Evolutionary conservation across 805 yeast species (phyloP).

Genomic region (Cyberlindnera amylophila): DNA sequence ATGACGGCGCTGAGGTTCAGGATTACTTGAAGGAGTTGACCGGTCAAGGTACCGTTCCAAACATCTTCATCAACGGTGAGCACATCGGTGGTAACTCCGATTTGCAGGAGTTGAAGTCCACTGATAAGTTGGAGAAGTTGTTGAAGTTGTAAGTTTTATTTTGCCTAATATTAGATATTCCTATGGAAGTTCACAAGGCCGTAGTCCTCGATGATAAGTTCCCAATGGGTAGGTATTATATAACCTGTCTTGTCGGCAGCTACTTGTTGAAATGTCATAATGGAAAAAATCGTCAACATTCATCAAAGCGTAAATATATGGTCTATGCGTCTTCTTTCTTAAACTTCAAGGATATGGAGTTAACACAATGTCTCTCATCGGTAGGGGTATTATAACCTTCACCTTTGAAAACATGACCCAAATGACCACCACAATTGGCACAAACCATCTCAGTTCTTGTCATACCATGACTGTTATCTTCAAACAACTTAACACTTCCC

Average conservation of each 20-base stretch:
- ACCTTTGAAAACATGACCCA: constrained; percentile 93
- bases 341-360: constrained; percentile 77
- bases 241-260: no score
- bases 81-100: constrained; percentile 96
- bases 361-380: constrained; percentile 92
- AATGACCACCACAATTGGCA: constrained; percentile 83
- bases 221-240: no score
- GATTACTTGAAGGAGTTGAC: constrained; percentile 71
- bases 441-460: constrained; percentile 87
- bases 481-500: constrained; percentile 59
- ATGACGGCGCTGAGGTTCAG: constrained; percentile 81
- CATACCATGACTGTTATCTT: constrained; percentile 73
- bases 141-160: constrained; percentile 25
- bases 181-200: no score
- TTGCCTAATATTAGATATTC: background rate
- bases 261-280: no score
- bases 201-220: no score
- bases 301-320: no score
- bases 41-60: constrained; percentile 93
- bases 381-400: constrained; percentile 86
- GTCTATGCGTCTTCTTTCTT: constrained; percentile 8
- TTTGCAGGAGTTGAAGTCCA: constrained; percentile 63
- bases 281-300: no score
- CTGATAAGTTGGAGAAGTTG: constrained; percentile 52
- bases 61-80: constrained; percentile 82